Base-by-base conservation (phyloP, 169 alveolate genomes). In the Plasmodium yoelii region DNA sequence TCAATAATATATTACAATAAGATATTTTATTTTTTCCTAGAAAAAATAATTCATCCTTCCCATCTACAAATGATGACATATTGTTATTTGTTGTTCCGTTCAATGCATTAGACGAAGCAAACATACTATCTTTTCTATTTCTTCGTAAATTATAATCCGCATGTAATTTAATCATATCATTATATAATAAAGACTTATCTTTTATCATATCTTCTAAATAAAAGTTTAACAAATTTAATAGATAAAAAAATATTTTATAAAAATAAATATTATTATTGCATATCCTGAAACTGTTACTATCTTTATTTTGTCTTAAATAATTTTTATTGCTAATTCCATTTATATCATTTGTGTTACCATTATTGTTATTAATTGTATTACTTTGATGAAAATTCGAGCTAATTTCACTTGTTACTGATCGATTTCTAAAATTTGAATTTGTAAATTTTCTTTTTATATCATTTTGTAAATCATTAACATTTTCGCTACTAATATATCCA, bases 121-220 rank as follows among this genome's bases (percentile, higher is more conserved):
- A 39, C 67, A 86, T 57, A n/a, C 57, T 69, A 12, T 86, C 91
- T 63, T 86, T 86, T 86, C 87, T 70, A 60, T 69, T 86, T 63
- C 87, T 86, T 22, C 74, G 91, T 28, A 60, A 74, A 63, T 60
- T 86, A 70, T 56, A 69, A 24, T 86, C 91, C 18, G 91, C 86
- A 42, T 86, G 91, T 67, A 70, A 46, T 86, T 86, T 86, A 86
- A 86, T 57, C 91, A 86, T 86, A 55, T 86, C 91, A 18, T 86
- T 57, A 63, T 86, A 86, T 22, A 86, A 63, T 26, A 86, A 64
- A 19, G 91, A 69, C 18, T 87, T 46, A 64, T 86, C 91, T 59
- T 86, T 86, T 57, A 86, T 70, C 91, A 86, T 86, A 69, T 86
- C 91, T 59, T 86, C 91, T 56, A 86, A 63, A 34, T 86, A 86